These are phyloP conservation scores for Quercus variabilis DNA, from an alignment of 306 rosid genomes.

Conservation along the genomic window DNA sequence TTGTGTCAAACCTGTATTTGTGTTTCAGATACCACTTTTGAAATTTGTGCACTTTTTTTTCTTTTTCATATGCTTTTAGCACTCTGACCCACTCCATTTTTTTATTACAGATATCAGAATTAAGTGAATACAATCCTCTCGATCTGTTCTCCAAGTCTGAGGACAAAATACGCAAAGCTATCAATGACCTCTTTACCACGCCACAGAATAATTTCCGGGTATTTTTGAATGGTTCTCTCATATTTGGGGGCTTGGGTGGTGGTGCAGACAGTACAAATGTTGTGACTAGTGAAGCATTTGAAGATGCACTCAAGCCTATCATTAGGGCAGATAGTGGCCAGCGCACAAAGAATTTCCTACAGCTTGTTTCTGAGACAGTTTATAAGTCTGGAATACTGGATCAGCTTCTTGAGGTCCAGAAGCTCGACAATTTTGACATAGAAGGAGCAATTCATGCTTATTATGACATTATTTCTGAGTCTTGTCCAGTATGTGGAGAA, in stretches of 20 bases:
- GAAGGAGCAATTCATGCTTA: slow-evolving; percentile 96
- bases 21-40: not conserved
- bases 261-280: slow-evolving; percentile 55
- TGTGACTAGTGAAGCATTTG: slow-evolving; percentile 61
- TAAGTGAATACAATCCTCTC: slow-evolving; percentile 78
- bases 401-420: slow-evolving; percentile 76
- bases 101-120: slow-evolving; percentile 59
- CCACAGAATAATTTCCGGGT: slow-evolving; percentile 98
- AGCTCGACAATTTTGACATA: slow-evolving; percentile 77
- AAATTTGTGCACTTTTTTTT: not conserved
- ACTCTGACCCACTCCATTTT: slow-evolving; percentile 16
- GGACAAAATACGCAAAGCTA: slow-evolving; percentile 73
- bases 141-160: slow-evolving; percentile 84
- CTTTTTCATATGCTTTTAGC: slow-evolving; percentile 3
- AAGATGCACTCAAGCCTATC: slow-evolving; percentile 68
- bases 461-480: slow-evolving; percentile 66
- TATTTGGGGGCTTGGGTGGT: slow-evolving; percentile 86
- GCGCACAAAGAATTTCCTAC: slow-evolving; percentile 53
- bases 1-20: not conserved
- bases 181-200: slow-evolving; percentile 69
- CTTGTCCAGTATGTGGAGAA: slow-evolving; percentile 63
- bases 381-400: slow-evolving; percentile 62
- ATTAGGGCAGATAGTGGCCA: slow-evolving; percentile 53
- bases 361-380: slow-evolving; percentile 67
- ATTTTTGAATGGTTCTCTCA: slow-evolving; percentile 75